These are phyloP conservation scores for Chlamydomonas applanata DNA, from an alignment of 139 green algal species.

Conservation along the genomic window DNA sequence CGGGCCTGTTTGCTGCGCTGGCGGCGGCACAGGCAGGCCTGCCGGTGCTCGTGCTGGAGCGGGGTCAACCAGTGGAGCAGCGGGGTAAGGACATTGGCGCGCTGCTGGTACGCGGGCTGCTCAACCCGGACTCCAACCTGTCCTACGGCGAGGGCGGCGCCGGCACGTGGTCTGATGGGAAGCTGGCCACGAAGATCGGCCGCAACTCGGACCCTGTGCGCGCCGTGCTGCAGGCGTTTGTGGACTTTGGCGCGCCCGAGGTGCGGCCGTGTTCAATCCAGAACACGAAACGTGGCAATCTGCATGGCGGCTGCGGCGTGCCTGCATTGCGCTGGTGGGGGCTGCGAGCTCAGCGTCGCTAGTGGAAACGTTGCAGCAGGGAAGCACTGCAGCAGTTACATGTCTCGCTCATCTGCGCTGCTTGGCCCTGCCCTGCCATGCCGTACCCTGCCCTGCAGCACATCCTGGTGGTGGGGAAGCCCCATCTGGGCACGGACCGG, in stretches of 20 bases:
- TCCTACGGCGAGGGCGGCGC: slow-evolving; percentile 70
- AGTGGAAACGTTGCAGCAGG: too few species aligned
- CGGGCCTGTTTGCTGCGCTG: slow-evolving; percentile 82
- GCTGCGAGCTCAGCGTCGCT: too few species aligned
- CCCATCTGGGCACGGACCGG: slow-evolving; percentile 83
- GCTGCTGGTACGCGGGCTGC: slow-evolving; percentile 59
- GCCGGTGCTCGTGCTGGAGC: slow-evolving; percentile 72
- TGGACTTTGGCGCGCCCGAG: slow-evolving; percentile 70
- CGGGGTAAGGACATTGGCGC: slow-evolving; percentile 80
- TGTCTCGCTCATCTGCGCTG: too few species aligned
- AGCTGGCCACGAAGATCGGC: slow-evolving; percentile 81
- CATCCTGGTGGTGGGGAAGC: slow-evolving; percentile 76
- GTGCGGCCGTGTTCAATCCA: too few species aligned
- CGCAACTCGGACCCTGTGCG: slow-evolving; percentile 64
- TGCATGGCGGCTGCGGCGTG: too few species aligned
- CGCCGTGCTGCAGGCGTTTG: slow-evolving; percentile 66
- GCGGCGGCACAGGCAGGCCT: slow-evolving; percentile 57
- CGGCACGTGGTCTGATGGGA: slow-evolving; percentile 85
- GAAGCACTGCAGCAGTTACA: too few species aligned
- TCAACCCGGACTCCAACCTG: slow-evolving; percentile 77
- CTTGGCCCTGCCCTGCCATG: too few species aligned
- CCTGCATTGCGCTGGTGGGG: too few species aligned
- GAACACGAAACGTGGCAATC: too few species aligned
- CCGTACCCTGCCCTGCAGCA: slow-evolving; percentile 20
- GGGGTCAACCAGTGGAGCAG: slow-evolving; percentile 77